These are phyloP conservation scores for Triticum turgidum DNA, from an alignment of 176 grass and related monocot genomes.

Conservation along the genomic window DNA sequence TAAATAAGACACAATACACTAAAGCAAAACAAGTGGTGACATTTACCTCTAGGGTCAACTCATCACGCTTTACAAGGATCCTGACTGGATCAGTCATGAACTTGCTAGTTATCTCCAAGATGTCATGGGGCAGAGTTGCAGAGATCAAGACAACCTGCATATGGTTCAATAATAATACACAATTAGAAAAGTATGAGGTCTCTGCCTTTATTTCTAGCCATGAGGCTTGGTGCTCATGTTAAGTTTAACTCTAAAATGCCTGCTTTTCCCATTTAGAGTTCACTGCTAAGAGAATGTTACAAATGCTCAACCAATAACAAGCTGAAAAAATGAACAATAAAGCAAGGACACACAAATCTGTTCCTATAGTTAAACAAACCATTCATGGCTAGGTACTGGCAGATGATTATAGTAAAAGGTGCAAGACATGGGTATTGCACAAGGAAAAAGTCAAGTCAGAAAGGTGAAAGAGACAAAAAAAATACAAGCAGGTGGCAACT, in stretches of 20 bases:
- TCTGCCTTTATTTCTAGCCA: neutral
- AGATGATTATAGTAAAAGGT: neutral
- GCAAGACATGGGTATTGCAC: neutral
- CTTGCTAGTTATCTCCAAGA: constrained; percentile 92
- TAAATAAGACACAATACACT: neutral
- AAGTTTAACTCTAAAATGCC: neutral
- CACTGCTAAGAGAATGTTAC: neutral
- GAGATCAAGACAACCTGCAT: constrained; percentile 72
- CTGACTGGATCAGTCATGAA: constrained; percentile 91
- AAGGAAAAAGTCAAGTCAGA: neutral
- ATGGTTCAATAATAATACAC: neutral
- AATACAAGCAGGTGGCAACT: neutral
- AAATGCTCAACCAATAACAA: neutral
- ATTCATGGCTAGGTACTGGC: neutral
- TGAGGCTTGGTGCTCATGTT: neutral
- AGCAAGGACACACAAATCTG: neutral
- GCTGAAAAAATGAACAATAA: neutral
- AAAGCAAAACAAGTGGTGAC: neutral
- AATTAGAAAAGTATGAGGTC: neutral
- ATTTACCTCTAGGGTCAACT: constrained; percentile 94
- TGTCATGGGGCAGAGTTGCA: constrained; percentile 88
- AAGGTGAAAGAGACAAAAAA: neutral
- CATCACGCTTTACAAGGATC: constrained; percentile 98
- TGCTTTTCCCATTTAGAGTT: neutral
- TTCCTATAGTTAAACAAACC: neutral